Conservation (phyloP, 2,329 filamentous ascomycete genomes). For the Rhynchosporium agropyri region DNA sequence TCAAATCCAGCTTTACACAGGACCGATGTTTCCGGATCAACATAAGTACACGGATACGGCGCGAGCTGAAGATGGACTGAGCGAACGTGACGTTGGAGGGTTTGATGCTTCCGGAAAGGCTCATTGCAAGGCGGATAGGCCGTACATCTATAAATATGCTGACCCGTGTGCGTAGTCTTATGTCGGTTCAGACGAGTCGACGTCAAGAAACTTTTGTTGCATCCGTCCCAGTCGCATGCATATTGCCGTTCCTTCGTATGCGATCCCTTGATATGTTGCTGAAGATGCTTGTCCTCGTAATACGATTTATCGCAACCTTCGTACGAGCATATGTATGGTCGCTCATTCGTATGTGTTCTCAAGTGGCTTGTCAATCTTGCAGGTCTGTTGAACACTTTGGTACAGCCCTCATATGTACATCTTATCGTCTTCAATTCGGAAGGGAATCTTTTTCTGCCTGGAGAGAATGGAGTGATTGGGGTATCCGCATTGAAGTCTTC, state of each 20-base stretch:
- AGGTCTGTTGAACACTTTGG: slow-evolving; percentile 85
- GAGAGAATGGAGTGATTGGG: slow-evolving; percentile 54
- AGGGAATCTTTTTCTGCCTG: slow-evolving; percentile 56
- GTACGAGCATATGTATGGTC: slow-evolving; percentile 74
- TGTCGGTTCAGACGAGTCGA: slow-evolving; percentile 78
- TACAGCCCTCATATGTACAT: slow-evolving; percentile 74
- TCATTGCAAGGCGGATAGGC: slow-evolving; percentile 71
- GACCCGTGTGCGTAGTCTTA: slow-evolving; percentile 74
- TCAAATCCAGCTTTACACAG: slow-evolving; percentile 73
- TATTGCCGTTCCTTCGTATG: slow-evolving; percentile 74
- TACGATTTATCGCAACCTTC: slow-evolving; percentile 80
- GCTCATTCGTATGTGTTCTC: slow-evolving; percentile 82
- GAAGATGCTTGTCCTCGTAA: slow-evolving; percentile 81
- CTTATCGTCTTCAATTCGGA: slow-evolving; percentile 75
- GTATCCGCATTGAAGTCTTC: slow-evolving; percentile 45
- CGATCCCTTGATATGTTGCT: slow-evolving; percentile 80
- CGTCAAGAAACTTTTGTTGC: slow-evolving; percentile 80
- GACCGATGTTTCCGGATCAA: slow-evolving; percentile 54
- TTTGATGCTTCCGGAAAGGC: slow-evolving; percentile 85
- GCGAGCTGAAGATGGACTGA: slow-evolving; percentile 72
- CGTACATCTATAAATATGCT: slow-evolving; percentile 74
- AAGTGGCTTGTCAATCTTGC: slow-evolving; percentile 79
- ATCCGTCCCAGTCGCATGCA: slow-evolving; percentile 70
- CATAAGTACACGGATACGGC: slow-evolving; percentile 69
- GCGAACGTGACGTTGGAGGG: slow-evolving; percentile 79